phyloP scores from a whole-genome alignment of 228 moss, liverwort and hornwort species.

The Sphagnum magellanicum region DNA sequence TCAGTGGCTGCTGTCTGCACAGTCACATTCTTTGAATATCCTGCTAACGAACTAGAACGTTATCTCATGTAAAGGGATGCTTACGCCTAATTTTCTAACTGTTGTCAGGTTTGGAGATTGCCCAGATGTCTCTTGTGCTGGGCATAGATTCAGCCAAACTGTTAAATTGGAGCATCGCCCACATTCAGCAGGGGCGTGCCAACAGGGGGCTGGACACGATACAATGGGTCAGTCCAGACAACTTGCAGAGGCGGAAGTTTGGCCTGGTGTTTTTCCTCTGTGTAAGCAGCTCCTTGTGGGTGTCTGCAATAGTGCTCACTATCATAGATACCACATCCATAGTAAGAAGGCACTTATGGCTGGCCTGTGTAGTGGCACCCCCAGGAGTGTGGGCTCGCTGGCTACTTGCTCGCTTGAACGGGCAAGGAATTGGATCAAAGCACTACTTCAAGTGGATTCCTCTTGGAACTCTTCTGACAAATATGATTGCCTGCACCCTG shows the following conservation, averaged over 20 bases:
- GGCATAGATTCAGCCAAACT: conserved; percentile 81
- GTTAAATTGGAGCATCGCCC: conserved; percentile 19
- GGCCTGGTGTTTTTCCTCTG: conserved; percentile 37
- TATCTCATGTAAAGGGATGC: no score
- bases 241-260: conserved; percentile 30
- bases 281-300: conserved; percentile 52
- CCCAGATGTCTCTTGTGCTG: conserved; percentile 66
- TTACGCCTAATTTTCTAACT: background rate
- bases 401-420: conserved; percentile 79
- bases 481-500: conserved; percentile 63
- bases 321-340: conserved; percentile 36
- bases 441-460: conserved; percentile 69
- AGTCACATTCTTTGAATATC: no score
- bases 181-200: conserved; percentile 17
- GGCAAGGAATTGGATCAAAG: conserved; percentile 65
- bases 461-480: conserved; percentile 79
- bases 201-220: conserved; percentile 31
- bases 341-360: conserved; percentile 70
- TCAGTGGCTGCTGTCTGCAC: no score
- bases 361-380: conserved; percentile 88
- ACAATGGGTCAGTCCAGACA: conserved; percentile 35
- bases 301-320: conserved; percentile 35
- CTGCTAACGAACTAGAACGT: no score
- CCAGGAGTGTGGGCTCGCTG: conserved; percentile 95
- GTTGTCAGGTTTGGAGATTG: conserved; percentile 63